Percentiles rank a stretch among this genome's conserved stretches.
Evolutionary conservation across 1,284 basidiomycete genomes (phyloP).

Genomic region (Trametes hirsuta): DNA sequence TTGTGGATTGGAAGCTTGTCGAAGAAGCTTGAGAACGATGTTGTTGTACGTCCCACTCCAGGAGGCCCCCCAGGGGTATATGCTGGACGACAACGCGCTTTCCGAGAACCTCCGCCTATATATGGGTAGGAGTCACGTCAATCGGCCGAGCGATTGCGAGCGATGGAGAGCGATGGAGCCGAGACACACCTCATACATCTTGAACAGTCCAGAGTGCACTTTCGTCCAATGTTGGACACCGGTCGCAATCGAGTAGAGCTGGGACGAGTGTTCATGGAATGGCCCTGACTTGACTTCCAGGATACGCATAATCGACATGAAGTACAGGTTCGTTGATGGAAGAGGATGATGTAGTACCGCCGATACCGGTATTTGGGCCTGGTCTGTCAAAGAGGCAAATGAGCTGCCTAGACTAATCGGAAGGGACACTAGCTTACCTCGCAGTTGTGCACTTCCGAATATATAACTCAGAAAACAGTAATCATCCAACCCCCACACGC

Average conservation of each 20-base stretch:
- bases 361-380: conserved; percentile 59
- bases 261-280: conserved; percentile 92
- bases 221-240: conserved; percentile 90
- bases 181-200: conserved; percentile 86
- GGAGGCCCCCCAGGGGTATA: conserved; percentile 81
- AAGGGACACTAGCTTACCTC: conserved; percentile 49
- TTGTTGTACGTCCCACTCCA: conserved; percentile 58
- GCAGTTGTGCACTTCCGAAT: conserved; percentile 89
- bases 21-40: not conserved
- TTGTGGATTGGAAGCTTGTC: not conserved
- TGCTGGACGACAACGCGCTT: conserved; percentile 99
- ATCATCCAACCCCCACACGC: conserved; percentile 98
- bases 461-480: conserved; percentile 91
- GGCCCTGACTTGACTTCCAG: conserved; percentile 83
- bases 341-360: conserved; percentile 57
- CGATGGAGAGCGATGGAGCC: not conserved
- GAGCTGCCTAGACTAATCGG: not conserved
- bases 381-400: conserved; percentile 45
- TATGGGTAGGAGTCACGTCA: not conserved
- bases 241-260: conserved; percentile 84
- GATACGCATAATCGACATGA: conserved; percentile 80
- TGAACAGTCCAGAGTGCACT: conserved; percentile 87
- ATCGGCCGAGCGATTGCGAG: not conserved
- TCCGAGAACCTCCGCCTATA: conserved; percentile 86
- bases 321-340: conserved; percentile 75